Percentiles rank a stretch among this genome's conserved stretches.
phyloP scores from a whole-genome alignment of 2,329 filamentous ascomycete species.

The Phialocephala sp. region DNA sequence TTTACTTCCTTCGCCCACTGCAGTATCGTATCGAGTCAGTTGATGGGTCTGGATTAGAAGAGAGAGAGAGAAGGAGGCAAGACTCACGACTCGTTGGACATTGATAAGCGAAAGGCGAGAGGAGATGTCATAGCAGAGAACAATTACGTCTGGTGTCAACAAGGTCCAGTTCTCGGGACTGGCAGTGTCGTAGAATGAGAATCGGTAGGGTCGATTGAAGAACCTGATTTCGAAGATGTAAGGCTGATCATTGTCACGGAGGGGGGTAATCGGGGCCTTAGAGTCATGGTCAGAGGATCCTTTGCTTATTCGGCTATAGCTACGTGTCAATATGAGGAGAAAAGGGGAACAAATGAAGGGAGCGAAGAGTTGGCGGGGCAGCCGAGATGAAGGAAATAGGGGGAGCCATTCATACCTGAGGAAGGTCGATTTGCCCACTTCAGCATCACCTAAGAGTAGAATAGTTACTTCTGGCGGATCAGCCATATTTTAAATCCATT shows the following conservation, averaged over 20 bases:
- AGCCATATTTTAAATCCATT: conserved; percentile 6
- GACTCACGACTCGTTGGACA: conserved; percentile 59
- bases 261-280: conserved; percentile 53
- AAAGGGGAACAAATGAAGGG: background rate
- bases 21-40: conserved; percentile 7
- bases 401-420: conserved; percentile 57
- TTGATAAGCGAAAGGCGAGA: conserved; percentile 63
- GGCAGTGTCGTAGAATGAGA: conserved; percentile 66
- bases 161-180: conserved; percentile 63
- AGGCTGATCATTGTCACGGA: conserved; percentile 65
- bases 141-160: conserved; percentile 61
- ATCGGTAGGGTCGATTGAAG: conserved; percentile 53
- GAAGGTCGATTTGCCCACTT: conserved; percentile 65
- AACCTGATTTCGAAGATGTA: conserved; percentile 61
- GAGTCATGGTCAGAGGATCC: conserved; percentile 48
- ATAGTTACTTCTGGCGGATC: conserved; percentile 52
- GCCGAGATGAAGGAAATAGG: background rate
- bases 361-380: background rate
- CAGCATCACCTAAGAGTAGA: conserved; percentile 62
- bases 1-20: conserved; percentile 65
- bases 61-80: conserved; percentile 4
- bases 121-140: conserved; percentile 68
- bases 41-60: background rate
- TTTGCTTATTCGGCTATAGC: conserved; percentile 57
- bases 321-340: conserved; percentile 1